A percentile compares a stretch with the other conserved stretches of the same genome.
phyloP scores from a whole-genome alignment of 306 rosid genomes.

The Aeschynomene evenia region DNA sequence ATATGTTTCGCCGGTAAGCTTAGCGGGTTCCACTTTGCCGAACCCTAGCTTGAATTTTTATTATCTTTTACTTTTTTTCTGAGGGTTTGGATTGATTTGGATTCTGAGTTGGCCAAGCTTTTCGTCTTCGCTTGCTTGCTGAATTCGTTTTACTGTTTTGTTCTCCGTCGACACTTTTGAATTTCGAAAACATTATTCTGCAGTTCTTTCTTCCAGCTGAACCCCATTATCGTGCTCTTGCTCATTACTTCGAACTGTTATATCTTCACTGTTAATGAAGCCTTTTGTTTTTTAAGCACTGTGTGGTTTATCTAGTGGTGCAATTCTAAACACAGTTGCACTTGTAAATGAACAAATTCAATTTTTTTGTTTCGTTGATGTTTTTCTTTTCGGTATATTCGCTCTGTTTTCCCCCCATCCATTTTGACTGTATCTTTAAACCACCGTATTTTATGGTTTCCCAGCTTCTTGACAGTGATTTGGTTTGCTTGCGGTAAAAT shows the following conservation, averaged over 20 bases:
- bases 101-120: background rate
- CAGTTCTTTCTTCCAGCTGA: background rate
- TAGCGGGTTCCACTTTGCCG: background rate
- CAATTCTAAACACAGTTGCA: background rate
- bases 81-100: conserved; percentile 10
- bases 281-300: conserved; percentile 16
- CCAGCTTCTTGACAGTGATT: background rate
- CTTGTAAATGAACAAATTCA: background rate
- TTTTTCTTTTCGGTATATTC: background rate
- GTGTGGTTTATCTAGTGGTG: conserved; percentile 22
- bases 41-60: conserved; percentile 63
- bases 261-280: conserved; percentile 15
- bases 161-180: background rate
- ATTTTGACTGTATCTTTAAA: background rate
- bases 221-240: conserved; percentile 6
- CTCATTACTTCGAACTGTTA: conserved; percentile 6
- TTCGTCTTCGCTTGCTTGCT: background rate
- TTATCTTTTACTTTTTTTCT: background rate
- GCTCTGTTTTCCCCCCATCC: too few relatives aligned
- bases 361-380: background rate
- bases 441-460: background rate
- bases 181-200: conserved; percentile 9
- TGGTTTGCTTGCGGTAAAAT: conserved; percentile 5
- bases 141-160: background rate
- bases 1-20: background rate